Evolutionary conservation across 2,329 filamentous ascomycete species (phyloP).

Genomic region (Monilinia laxa): DNA sequence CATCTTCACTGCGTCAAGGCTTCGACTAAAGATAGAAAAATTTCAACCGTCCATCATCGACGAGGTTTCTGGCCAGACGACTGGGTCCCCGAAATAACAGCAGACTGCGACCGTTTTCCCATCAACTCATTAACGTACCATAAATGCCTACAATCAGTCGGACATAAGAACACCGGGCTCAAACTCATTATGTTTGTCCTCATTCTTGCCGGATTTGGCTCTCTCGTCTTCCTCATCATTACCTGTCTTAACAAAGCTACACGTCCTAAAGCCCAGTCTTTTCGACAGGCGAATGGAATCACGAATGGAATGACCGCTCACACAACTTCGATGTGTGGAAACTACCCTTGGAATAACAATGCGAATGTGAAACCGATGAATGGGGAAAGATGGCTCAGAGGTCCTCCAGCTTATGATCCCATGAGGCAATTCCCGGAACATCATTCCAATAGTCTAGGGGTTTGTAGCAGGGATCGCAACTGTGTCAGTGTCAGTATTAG

Average conservation of each 20-base stretch:
- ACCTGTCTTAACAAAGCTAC: conserved; percentile 11
- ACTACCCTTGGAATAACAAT: not conserved
- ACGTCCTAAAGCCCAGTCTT: conserved; percentile 6
- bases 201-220: conserved; percentile 5
- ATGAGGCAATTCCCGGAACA: not conserved
- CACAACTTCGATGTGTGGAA: not conserved
- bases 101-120: conserved; percentile 10
- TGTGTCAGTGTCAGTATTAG: not conserved
- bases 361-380: not conserved
- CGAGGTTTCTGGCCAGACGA: conserved; percentile 18
- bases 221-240: conserved; percentile 15
- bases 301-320: not conserved
- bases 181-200: conserved; percentile 17
- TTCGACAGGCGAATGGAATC: not conserved
- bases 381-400: not conserved
- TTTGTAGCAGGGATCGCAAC: not conserved
- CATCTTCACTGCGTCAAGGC: conserved; percentile 1
- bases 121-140: conserved; percentile 2
- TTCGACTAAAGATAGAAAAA: not conserved
- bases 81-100: conserved; percentile 13
- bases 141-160: conserved; percentile 11
- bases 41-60: not conserved
- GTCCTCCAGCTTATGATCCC: conserved; percentile 6
- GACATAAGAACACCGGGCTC: conserved; percentile 13
- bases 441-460: not conserved